Base-by-base conservation (phyloP, 805 yeast species). In the Metschnikowia colocasiae region DNA sequence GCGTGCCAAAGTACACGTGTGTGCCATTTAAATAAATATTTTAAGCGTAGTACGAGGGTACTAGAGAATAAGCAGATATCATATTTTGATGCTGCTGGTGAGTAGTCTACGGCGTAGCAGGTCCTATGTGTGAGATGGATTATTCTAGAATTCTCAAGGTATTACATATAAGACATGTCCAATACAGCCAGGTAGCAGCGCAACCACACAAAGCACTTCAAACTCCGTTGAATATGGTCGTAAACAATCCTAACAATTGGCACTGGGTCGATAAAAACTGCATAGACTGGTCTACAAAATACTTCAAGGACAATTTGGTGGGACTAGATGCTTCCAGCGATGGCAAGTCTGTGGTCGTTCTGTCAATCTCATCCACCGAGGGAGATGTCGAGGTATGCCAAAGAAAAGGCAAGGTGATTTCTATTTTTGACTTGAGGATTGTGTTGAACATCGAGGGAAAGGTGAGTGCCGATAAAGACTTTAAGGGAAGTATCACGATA, bases 261-360 rank as follows among this genome's bases (percentile, higher is more conserved):
- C 99, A 94, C 76, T 94, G 98, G 98, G 97, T 91, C 53, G 97
- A 92, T 70, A 92, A 92, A 68, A 94, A 94, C 74, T 94, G 99
- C 71, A 78, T 92, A 48, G 83, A 80, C 47, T 94, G 99, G 99
- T 78, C 97, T 10, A 81, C 81, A 51, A 75, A 78, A 34, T 92
- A 92, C 65, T 87, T 94, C 65, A 66, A 69, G 26, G 77, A 79
- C 40, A 77, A 81, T 38, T 70, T 90, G 44, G 73, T 74, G 9
- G 85, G 84, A 0, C 53, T 81, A 34, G 52, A 65, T 12, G 80
- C 59, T 1, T 59, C 67, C 5, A 73, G 60, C 18, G 52, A 53
- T 60, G 54, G 57, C 31, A 56, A 59, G 23, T 55, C 54, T 18
- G 75, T 65, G 15, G 59, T 56, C 39, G 69, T 83, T 19, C 61